phyloP scores from a whole-genome alignment of 208 protist genomes.

The Leishmania gerbilli region DNA sequence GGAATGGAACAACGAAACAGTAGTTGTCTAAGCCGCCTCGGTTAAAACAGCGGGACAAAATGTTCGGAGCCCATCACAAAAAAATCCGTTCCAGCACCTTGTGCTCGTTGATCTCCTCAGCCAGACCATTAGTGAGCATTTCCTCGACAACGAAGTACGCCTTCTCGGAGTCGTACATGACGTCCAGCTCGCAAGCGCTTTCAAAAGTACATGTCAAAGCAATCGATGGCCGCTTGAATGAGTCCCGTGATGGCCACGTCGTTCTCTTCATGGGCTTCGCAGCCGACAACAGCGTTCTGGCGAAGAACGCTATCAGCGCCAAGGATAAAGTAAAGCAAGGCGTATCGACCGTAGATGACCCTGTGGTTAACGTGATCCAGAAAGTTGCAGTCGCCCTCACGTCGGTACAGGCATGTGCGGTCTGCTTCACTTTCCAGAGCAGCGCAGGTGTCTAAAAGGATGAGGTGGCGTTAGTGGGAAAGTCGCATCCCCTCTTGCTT shows the following conservation, averaged over 20 bases:
- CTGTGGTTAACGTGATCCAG: conserved; percentile 95
- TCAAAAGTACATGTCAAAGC: conserved; percentile 87
- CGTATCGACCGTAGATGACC: conserved; percentile 95
- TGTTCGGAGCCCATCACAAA: conserved; percentile 51
- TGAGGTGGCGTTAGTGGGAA: conserved; percentile 87
- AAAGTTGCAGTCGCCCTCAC: conserved; percentile 93
- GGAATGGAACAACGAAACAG: not conserved
- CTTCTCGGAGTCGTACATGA: conserved; percentile 99
- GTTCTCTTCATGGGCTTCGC: conserved; percentile 96
- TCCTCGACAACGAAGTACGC: conserved; percentile 98
- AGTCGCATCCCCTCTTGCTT: conserved; percentile 97
- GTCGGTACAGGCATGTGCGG: conserved; percentile 92
- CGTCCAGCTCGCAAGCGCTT: conserved; percentile 96
- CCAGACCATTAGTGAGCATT: conserved; percentile 89
- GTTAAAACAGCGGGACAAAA: not conserved
- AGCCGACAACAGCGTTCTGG: conserved; percentile 67
- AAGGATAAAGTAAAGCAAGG: conserved; percentile 94
- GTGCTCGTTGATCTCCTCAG: conserved; percentile 91
- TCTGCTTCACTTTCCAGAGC: conserved; percentile 94
- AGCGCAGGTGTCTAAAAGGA: conserved; percentile 76
- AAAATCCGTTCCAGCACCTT: conserved; percentile 65
- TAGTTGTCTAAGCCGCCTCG: not conserved
- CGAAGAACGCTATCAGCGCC: conserved; percentile 51
- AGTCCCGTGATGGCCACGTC: conserved; percentile 95
- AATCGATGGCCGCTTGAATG: conserved; percentile 75